Evolutionary conservation across 176 grass and related monocot genomes (phyloP), one percentile per base, ranked within the genome.

Genomic region (Metroxylon sagu): DNA sequence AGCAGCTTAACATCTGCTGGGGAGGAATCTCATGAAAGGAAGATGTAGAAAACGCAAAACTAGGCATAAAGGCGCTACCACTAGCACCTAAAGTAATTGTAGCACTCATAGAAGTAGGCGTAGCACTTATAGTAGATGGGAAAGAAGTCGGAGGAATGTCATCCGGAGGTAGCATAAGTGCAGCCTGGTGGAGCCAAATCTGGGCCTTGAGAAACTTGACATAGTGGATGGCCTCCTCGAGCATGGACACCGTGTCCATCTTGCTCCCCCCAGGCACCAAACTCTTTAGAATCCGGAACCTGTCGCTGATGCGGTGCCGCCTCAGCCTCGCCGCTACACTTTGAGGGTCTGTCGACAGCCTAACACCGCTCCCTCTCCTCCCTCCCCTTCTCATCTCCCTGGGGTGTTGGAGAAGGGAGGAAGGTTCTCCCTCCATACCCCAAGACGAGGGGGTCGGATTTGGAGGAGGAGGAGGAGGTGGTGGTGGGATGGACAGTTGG

Each of bases 161-260:
- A 49, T 18, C 60, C 21, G 30, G 74, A 56, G 81, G 83, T 31
- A 82, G 66, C 53, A 80, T 66, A 1, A 94, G 74, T 14, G 76
- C 61, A 18, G 85, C 73, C 61, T 96, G 92, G 67, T 90, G 87
- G 54, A 96, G 75, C 74, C 52, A 84, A 29, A 96, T 77, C 75
- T 96, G 91, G 31, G 86, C 12, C 80, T 90, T 87, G 61, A 96
- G 91, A 67, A 85, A 96, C 77, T 96, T 88, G 67, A 96, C 91
- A 79, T 96, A 96, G 77, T 96, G 84, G 80, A 96, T 96, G 66
- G 86, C 86, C 64, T 96, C 86, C 76, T 96, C 91, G 4, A 96
- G 86, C 86, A 96, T 96, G 50, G 91, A 87, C 26, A 96, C 91
- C 3, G 86, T 96, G 61, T 96, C 91, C 91, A 96, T 85, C 73